Evolutionary conservation across 2,329 filamentous ascomycete species (phyloP), one percentile per base, ranked within the genome.

Genomic region (Cladosporium halotolerans): DNA sequence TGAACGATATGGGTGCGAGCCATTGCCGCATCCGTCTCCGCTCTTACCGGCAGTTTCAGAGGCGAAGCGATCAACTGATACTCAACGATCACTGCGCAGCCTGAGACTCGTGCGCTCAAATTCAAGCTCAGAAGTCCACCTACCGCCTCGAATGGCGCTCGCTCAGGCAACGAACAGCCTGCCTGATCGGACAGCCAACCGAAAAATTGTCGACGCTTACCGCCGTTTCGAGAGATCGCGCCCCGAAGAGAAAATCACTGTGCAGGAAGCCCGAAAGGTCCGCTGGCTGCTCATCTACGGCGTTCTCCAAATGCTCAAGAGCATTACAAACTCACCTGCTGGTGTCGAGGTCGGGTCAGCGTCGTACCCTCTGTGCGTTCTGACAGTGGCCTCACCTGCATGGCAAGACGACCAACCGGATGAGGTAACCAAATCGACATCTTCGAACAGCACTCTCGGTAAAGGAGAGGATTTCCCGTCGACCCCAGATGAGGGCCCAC

Each of bases 251-350:
- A 83, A 80, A 62, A 65, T 85, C 1, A 78, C 79, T 0, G 70
- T 82, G 9, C 73, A 78, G 8, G 88, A 92, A 58, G 86, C 82
- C 1, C 81, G 88, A 39, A 91, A 89, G 67, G 79, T 90, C 13
- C 78, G 88, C 38, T 93, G 88, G 88, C 80, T 91, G 31, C 66
- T 91, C 34, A 78, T 92, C 6, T 92, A 92, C 62, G 79, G 82
- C 14, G 78, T 82, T 3, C 78, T 89, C 53, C 88, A 93, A 65
- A 84, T 83, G n/a, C 76, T 93, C 1, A 77, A 79, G 9, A 81
- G 80, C 50, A 82, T 83, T 36, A 84, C 81, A 1, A 72, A 78
- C 33, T 73, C 79, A 0, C 84, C 88, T 0, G 45, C 55, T 7
- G 81, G 87, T 60, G 82, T 88, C 28, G 79, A 85, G 52, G 72